Base-by-base conservation (phyloP, 257 asterid species). In the Nicotiana tabacum region DNA sequence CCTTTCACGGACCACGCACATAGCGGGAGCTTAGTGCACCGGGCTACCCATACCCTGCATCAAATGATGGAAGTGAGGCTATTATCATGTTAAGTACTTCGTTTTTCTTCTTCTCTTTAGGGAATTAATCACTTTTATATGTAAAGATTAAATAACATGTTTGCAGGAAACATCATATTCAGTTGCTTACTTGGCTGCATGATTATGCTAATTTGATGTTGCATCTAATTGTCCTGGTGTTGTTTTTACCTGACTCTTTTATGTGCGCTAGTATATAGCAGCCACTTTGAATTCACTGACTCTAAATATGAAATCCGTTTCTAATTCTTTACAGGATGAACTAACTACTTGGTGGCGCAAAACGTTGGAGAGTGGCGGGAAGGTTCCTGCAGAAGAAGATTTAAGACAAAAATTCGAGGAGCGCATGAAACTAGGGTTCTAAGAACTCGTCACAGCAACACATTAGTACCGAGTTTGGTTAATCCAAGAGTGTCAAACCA, bases 291-390 rank as follows among this genome's bases (percentile, higher is more conserved):
- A 39, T 69, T 57, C 35, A 43, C 2, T 0, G 3, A 11, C 35
- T 5, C 48, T 13, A 39, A 70, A 43, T 74, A 21, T 74, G 2
- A 27, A 48, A 27, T 24, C 15, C 37, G 24, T 13, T 58, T 48
- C 62, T 51, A 51, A 76, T 16, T 76, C 46, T 10, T 82, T 61
- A 37, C 93, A 95, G 99, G 97, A 90, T 13, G 99, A 95, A 91
- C 86, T 95, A 15, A 86, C 81, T 70, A 90, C 87, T 24, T 95
- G 99, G 99, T 95, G 97, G 97, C 65, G 88, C 85, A 85, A 90
- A 87, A 84, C 79, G 17, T 53, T 83, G 86, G 89, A 87, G 84
- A 85, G 67, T 78, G 97, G 98, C 35, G 92, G 87, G 76, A 86
- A 84, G 84, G 80, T 89, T 84, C 99, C 98, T 24, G 87, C 90